These are phyloP conservation scores for Clarireedia monteithiana DNA, from an alignment of 2,329 filamentous ascomycete genomes.

Conservation along the genomic window DNA sequence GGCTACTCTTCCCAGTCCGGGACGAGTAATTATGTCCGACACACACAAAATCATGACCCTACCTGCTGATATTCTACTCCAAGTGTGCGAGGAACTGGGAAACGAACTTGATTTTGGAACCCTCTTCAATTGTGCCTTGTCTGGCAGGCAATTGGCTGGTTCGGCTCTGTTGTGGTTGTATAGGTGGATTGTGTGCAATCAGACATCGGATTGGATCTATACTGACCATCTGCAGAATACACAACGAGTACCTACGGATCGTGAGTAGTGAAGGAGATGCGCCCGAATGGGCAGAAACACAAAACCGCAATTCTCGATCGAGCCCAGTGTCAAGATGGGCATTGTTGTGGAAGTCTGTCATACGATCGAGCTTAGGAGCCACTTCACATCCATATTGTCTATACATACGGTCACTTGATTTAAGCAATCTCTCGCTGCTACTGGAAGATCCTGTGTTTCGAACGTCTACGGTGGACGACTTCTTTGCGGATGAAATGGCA, in stretches of 20 bases:
- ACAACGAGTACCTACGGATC: conserved; percentile 37
- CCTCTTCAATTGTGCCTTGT: conserved; percentile 50
- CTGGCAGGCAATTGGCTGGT: conserved; percentile 47
- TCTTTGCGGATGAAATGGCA: conserved; percentile 36
- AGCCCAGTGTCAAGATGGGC: conserved; percentile 42
- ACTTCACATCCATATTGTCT: conserved; percentile 63
- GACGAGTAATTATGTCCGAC: neutral
- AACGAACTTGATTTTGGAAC: conserved; percentile 48
- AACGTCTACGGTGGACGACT: conserved; percentile 24
- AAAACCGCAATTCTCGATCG: conserved; percentile 1
- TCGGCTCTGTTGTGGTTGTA: conserved; percentile 56
- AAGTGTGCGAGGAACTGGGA: conserved; percentile 53
- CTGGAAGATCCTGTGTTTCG: conserved; percentile 43
- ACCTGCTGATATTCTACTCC: conserved; percentile 46
- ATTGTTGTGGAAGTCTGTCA: conserved; percentile 59
- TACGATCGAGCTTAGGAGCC: conserved; percentile 53
- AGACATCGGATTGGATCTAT: neutral
- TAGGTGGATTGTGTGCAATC: conserved; percentile 36
- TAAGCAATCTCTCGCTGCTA: conserved; percentile 52
- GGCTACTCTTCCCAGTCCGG: neutral
- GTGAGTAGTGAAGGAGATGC: conserved; percentile 36
- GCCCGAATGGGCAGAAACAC: conserved; percentile 7
- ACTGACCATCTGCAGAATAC: conserved; percentile 34
- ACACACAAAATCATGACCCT: conserved; percentile 22
- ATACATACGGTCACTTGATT: conserved; percentile 56